Evolutionary conservation across 305 asterid genomes (phyloP), one percentile per base, ranked within the genome.

Genomic region (Fraxinus sp.): DNA sequence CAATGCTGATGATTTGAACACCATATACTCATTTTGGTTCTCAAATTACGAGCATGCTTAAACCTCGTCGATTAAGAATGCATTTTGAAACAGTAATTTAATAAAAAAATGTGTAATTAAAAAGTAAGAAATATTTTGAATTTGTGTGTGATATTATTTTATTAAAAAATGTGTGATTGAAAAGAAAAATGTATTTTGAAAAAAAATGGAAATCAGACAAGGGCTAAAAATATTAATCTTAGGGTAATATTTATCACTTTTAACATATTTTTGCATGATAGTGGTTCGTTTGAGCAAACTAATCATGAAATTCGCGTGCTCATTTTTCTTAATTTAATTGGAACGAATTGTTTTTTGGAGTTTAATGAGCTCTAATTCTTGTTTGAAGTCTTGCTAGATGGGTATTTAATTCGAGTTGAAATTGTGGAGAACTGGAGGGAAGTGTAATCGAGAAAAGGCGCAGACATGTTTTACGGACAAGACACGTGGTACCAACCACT

Each of bases 361-460:
- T 46, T 46, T 46, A 46, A 46, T 4, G 59, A 14, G 0, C 18
- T 46, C 2, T 46, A 46, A 46, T 28, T 28, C 32, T n/a, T 55
- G 18, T 46, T 46, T 46, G 57, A 46, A 46, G 57, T 49, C 62
- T 49, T 6, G 66, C 66, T n/a, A 1, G 49, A 28, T 62, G 9
- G 3, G 74, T 39, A 39, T 16, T 24, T 26, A n/a, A n/a, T n/a
- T n/a, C n/a, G 36, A 84, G 74, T 55, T 35, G 75, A 49, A 88
- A 86, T 32, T 78, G 89, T 46, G 76, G 64, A 76, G 81, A 86
- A 86, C 81, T 22, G 74, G 8, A 76, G 74, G 3, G 24, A 68
- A 35, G n/a, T 24, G 80, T n/a, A 73, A 62, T 72, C 79, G 73
- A 88, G 87, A 73, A 74, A 78, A 33, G 46, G 28, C 28, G 9